Evolutionary conservation across 768 basidiomycete genomes (phyloP), one percentile per base, ranked within the genome.

Genomic region (Trametopsis cervina): DNA sequence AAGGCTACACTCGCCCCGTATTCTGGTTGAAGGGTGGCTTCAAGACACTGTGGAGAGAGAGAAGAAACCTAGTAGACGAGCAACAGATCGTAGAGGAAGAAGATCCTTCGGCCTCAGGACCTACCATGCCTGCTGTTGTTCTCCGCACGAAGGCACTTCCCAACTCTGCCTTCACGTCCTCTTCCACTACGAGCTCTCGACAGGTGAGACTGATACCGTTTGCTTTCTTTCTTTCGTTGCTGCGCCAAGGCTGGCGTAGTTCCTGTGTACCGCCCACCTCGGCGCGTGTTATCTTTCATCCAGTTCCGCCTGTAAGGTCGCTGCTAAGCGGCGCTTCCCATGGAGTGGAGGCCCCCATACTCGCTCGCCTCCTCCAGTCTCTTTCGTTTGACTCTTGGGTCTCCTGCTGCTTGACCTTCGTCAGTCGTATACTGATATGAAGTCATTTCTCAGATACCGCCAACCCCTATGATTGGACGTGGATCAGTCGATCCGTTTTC

Each of bases 1-100:
- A 77, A 51, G 80, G 76, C 13, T 82, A 69, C 43, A 68, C 65
- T 13, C 83, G 87, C 15, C 72, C 83, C 40, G 73, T 98, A 3
- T 72, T 68, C 24, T 95, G 89, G 82, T 64, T 96, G 43, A 74
- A 76, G 47, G 94, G 94, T 23, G 94, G 94, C 3, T 90, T 90
- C 60, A 76, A 84, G 49, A 75, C 81, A 0, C 71, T 90, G 1
- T 80, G 74, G 75, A 66, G 69, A 11, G 78, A 80, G 36, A 65
- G 64, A 11, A 70, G 69, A 4, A 66, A 76, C 39, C 63, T 85
- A 36, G 64, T 85, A 23, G 80, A 83, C 53, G 67, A 69, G 6
- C 63, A 66, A 20, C 72, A 71, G 0, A 72, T 73, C 4, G 61
- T 67, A 2, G 74, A 74, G 13, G 81, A 82, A 17, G 65, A 69